Evolutionary conservation across 371 early-diverging fungal genomes (phyloP).

Genomic region (Mucor sp.): DNA sequence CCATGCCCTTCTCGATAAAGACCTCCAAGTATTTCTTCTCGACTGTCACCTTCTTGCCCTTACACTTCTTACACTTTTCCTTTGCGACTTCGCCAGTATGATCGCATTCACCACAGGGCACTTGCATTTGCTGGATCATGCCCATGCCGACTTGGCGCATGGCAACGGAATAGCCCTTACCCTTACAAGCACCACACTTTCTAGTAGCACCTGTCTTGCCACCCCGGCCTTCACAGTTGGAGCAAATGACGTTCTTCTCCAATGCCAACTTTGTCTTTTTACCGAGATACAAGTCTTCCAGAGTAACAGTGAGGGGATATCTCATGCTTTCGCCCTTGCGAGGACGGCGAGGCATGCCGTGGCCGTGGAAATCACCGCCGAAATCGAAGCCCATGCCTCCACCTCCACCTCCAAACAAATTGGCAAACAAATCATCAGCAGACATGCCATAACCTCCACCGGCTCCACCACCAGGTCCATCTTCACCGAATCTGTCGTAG

Average conservation of each 20-base stretch:
- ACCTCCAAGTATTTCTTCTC: slow-evolving; percentile 92
- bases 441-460: slow-evolving; percentile 62
- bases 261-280: slow-evolving; percentile 81
- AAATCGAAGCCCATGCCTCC: slow-evolving; percentile 42
- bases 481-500: slow-evolving; percentile 91
- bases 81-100: slow-evolving; percentile 55
- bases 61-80: slow-evolving; percentile 87
- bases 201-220: slow-evolving; percentile 74
- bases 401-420: slow-evolving; percentile 71
- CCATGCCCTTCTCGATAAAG: slow-evolving; percentile 93
- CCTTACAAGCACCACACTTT: slow-evolving; percentile 84
- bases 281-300: slow-evolving; percentile 91
- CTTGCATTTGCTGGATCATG: slow-evolving; percentile 97
- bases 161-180: slow-evolving; percentile 87
- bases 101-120: slow-evolving; percentile 28
- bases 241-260: slow-evolving; percentile 79
- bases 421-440: slow-evolving; percentile 85
- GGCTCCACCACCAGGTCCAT: slow-evolving; percentile 67
- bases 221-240: slow-evolving; percentile 75
- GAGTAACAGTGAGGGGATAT: slow-evolving; percentile 76
- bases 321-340: slow-evolving; percentile 78
- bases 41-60: slow-evolving; percentile 76
- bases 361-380: slow-evolving; percentile 44
- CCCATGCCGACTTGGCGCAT: slow-evolving; percentile 94
- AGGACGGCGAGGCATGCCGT: slow-evolving; percentile 67